Percentiles rank a stretch among this genome's conserved stretches.
phyloP scores from a whole-genome alignment of 495 filamentous ascomycete genomes.

The Rhypophila decipiens region DNA sequence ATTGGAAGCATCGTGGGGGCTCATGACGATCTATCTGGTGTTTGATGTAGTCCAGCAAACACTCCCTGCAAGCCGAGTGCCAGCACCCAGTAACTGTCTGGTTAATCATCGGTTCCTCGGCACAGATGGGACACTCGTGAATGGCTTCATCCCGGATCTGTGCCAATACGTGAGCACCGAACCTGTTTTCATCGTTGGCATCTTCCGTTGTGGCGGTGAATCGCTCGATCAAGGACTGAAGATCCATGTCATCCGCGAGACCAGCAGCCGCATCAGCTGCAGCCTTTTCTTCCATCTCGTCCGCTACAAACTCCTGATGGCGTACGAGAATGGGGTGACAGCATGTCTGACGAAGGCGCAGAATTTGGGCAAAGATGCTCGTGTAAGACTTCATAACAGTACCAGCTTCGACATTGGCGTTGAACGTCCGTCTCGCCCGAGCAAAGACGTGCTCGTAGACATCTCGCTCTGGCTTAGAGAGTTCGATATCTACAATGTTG shows the following conservation, averaged over 20 bases:
- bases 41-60: constrained; percentile 75
- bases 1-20: constrained; percentile 78
- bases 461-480: constrained; percentile 76
- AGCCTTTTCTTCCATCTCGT: constrained; percentile 78
- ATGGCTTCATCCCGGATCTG: constrained; percentile 86
- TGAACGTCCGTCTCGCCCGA: constrained; percentile 75
- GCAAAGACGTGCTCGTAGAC: constrained; percentile 87
- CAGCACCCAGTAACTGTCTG: constrained; percentile 93
- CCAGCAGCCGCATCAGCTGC: constrained; percentile 74
- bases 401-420: constrained; percentile 79
- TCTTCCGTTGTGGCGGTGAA: constrained; percentile 68
- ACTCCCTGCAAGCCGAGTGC: constrained; percentile 94
- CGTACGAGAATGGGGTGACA: constrained; percentile 88
- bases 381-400: constrained; percentile 92
- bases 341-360: constrained; percentile 88
- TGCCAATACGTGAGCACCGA: constrained; percentile 76
- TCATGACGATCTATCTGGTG: constrained; percentile 74
- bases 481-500: constrained; percentile 76
- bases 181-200: constrained; percentile 59
- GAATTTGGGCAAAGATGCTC: constrained; percentile 93
- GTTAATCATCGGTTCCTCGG: constrained; percentile 89
- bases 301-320: constrained; percentile 74
- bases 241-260: constrained; percentile 92
- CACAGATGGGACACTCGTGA: constrained; percentile 90
- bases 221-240: constrained; percentile 73